phyloP scores from a whole-genome alignment of 2,329 filamentous ascomycete species.

The Aspergillus japonicus region DNA sequence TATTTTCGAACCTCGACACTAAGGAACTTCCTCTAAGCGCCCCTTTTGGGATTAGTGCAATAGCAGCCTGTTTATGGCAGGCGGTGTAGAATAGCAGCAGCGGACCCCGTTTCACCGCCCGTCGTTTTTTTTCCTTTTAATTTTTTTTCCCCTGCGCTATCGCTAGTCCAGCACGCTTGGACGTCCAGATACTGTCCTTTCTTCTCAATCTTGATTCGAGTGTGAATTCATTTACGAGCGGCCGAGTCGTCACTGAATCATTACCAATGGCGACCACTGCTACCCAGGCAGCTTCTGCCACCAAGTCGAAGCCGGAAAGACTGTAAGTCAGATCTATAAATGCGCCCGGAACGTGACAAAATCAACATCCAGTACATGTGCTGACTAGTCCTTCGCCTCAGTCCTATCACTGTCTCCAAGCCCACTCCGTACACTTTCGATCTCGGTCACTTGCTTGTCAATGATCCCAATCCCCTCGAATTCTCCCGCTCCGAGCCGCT shows the following conservation, averaged over 20 bases:
- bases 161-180: neutral
- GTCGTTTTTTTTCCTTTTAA: constrained; percentile 32
- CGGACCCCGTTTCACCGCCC: constrained; percentile 25
- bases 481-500: constrained; percentile 51
- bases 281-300: constrained; percentile 20
- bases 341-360: neutral
- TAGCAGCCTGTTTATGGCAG: constrained; percentile 18
- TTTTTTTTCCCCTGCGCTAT: constrained; percentile 10
- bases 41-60: constrained; percentile 25
- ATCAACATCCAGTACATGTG: constrained; percentile 1
- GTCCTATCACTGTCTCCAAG: constrained; percentile 68
- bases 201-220: neutral
- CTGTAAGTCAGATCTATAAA: constrained; percentile 34
- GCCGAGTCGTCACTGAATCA: neutral
- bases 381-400: constrained; percentile 15
- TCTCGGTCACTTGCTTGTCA: constrained; percentile 79
- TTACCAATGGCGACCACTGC: constrained; percentile 15
- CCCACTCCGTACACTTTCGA: constrained; percentile 91
- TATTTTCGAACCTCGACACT: constrained; percentile 23
- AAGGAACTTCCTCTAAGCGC: constrained; percentile 20
- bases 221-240: neutral
- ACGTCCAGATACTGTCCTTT: neutral
- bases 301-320: constrained; percentile 38
- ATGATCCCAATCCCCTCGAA: constrained; percentile 80
- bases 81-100: constrained; percentile 24